Percentiles rank a stretch among this genome's conserved stretches.
Evolutionary conservation across 2,329 filamentous ascomycete species (phyloP).

Genomic region (Aschersonia sp.): DNA sequence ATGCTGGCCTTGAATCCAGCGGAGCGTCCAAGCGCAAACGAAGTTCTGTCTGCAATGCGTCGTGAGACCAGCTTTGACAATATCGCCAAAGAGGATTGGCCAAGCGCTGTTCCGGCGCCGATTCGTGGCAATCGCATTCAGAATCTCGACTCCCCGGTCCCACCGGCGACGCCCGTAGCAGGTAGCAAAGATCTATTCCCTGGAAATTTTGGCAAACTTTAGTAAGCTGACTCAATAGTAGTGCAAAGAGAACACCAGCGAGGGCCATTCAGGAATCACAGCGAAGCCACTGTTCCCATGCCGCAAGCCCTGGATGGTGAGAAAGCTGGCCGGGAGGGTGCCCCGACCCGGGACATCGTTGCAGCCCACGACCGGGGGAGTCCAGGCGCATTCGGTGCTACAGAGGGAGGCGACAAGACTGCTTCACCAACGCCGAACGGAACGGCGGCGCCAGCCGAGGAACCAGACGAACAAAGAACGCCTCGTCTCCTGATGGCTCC

Average conservation of each 20-base stretch:
- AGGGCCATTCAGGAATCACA: too few relatives aligned
- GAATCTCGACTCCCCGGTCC: slow-evolving; percentile 38
- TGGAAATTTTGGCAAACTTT: neutral
- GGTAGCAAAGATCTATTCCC: slow-evolving; percentile 16
- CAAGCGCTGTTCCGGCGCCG: slow-evolving; percentile 21
- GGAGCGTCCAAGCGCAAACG: slow-evolving; percentile 69
- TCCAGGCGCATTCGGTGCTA: neutral
- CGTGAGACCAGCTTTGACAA: slow-evolving; percentile 41
- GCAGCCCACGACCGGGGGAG: neutral
- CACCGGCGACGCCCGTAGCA: slow-evolving; percentile 32
- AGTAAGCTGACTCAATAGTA: neutral
- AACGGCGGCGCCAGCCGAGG: neutral
- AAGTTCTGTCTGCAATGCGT: slow-evolving; percentile 68
- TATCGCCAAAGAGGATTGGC: slow-evolving; percentile 18
- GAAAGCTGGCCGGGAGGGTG: neutral
- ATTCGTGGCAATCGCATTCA: slow-evolving; percentile 34
- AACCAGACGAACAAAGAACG: neutral
- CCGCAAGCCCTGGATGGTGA: neutral
- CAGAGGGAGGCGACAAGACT: neutral
- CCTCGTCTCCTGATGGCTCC: slow-evolving; percentile 32
- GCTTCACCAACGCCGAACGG: neutral
- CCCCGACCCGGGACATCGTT: neutral
- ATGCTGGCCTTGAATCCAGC: slow-evolving; percentile 64
- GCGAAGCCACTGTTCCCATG: neutral
- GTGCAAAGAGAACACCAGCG: neutral